Evolutionary conservation across 179 eudicot species (phyloP).

Genomic region (Carnegiea gigantea): DNA sequence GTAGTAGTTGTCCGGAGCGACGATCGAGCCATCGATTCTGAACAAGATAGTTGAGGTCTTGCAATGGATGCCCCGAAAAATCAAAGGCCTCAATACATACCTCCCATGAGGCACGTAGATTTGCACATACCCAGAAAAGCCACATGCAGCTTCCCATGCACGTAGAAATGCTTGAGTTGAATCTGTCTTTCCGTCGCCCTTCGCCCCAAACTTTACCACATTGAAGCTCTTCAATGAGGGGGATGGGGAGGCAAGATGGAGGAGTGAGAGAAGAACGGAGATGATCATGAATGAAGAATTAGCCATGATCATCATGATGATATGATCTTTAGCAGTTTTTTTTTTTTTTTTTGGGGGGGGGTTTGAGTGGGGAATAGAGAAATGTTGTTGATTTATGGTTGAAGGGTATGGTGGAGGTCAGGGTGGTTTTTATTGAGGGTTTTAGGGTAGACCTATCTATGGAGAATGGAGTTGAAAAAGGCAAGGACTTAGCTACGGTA

Average conservation of each 20-base stretch:
- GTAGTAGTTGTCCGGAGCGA: constrained; percentile 13
- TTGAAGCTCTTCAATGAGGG: constrained; percentile 13
- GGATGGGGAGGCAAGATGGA: neutral
- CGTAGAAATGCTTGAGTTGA: constrained; percentile 25
- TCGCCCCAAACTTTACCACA: constrained; percentile 31
- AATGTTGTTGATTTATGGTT: neutral
- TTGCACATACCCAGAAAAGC: neutral
- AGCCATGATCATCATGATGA: neutral
- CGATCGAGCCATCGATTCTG: constrained; percentile 30
- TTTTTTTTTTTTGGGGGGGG: neutral
- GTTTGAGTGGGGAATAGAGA: neutral
- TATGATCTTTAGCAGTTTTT: neutral
- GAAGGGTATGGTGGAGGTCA: neutral
- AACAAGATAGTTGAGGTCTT: constrained; percentile 20
- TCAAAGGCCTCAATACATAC: constrained; percentile 20
- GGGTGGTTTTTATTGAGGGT: neutral
- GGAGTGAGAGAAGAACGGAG: neutral
- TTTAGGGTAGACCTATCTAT: constrained; percentile 7
- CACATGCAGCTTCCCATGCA: constrained; percentile 37
- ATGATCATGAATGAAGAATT: neutral
- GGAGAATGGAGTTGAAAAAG: neutral
- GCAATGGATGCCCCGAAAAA: constrained; percentile 28
- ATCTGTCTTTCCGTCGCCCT: constrained; percentile 29
- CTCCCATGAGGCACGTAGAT: constrained; percentile 25
- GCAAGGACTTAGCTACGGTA: neutral